A percentile compares a stretch with the other conserved stretches of the same genome.
Conservation (phyloP, 441 rosid species). For the Mallotus repandus region DNA sequence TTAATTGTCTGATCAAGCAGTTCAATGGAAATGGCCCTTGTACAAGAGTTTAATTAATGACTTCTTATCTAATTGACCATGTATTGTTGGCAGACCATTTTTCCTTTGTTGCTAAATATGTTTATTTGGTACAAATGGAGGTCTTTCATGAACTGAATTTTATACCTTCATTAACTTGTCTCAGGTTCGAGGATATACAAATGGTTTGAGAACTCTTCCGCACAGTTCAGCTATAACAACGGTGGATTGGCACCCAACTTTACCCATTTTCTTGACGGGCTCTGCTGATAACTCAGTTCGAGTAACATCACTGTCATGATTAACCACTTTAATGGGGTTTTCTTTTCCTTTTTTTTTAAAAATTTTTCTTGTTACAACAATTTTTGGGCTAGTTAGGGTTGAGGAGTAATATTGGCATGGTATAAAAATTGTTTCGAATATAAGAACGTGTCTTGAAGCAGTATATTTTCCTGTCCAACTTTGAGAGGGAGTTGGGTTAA, state of each 20-base stretch:
- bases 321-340: not conserved
- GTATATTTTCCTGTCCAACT: too few relatives aligned
- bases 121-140: not conserved
- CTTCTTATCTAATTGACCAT: not conserved
- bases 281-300: constrained; percentile 69
- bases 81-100: not conserved
- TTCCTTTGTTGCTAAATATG: not conserved
- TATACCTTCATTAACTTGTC: not conserved
- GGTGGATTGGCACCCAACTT: constrained; percentile 74
- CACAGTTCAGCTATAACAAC: constrained; percentile 59
- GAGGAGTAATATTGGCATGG: not conserved
- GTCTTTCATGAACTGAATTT: not conserved
- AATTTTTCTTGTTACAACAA: not conserved
- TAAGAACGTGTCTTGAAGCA: not conserved
- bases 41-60: not conserved
- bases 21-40: not conserved
- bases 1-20: not conserved
- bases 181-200: constrained; percentile 51
- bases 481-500: not conserved
- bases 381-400: not conserved
- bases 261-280: constrained; percentile 67
- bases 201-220: constrained; percentile 56
- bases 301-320: constrained; percentile 47
- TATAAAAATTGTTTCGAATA: not conserved
- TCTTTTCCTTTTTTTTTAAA: too few relatives aligned